Evolutionary conservation across 2,329 filamentous ascomycete species (phyloP).

Genomic region (Trichoderma afroharzianum): DNA sequence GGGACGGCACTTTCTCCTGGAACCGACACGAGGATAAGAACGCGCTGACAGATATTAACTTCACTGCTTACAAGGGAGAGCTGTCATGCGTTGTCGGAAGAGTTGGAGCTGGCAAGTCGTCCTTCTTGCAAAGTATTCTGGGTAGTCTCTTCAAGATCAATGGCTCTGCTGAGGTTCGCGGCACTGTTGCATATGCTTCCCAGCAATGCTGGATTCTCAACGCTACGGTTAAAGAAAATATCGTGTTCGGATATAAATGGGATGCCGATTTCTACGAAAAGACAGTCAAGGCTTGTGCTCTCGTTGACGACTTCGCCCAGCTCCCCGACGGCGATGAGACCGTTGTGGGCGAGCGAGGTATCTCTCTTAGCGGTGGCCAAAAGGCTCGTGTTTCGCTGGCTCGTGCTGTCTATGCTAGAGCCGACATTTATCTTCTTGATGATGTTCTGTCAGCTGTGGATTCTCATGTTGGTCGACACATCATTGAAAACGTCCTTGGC

Average conservation of each 20-base stretch:
- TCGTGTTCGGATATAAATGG: constrained; percentile 91
- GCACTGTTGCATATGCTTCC: constrained; percentile 83
- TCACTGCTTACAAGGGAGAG: constrained; percentile 87
- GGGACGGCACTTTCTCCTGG: constrained; percentile 90
- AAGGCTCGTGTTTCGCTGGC: constrained; percentile 91
- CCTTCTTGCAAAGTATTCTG: constrained; percentile 80
- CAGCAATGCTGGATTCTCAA: constrained; percentile 98
- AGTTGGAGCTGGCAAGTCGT: constrained; percentile 94
- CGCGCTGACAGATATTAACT: constrained; percentile 78
- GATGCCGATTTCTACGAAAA: constrained; percentile 92
- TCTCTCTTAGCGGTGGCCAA: constrained; percentile 92
- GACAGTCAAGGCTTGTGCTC: constrained; percentile 85
- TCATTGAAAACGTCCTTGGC: constrained; percentile 92
- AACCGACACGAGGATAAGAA: constrained; percentile 72
- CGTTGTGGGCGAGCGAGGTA: constrained; percentile 92
- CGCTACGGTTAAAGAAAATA: constrained; percentile 94
- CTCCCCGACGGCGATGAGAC: constrained; percentile 96
- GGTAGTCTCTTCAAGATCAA: constrained; percentile 89
- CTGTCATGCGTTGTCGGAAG: constrained; percentile 89
- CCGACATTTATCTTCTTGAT: constrained; percentile 94
- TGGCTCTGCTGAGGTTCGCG: constrained; percentile 78
- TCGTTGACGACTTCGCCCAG: constrained; percentile 85
- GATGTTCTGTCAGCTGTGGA: constrained; percentile 97
- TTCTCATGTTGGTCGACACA: constrained; percentile 90
- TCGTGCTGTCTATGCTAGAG: constrained; percentile 89